A percentile compares a stretch with the other conserved stretches of the same genome.
Evolutionary conservation across 352 stramenopile species (phyloP).

Genomic region (Plasmopara muralis): DNA sequence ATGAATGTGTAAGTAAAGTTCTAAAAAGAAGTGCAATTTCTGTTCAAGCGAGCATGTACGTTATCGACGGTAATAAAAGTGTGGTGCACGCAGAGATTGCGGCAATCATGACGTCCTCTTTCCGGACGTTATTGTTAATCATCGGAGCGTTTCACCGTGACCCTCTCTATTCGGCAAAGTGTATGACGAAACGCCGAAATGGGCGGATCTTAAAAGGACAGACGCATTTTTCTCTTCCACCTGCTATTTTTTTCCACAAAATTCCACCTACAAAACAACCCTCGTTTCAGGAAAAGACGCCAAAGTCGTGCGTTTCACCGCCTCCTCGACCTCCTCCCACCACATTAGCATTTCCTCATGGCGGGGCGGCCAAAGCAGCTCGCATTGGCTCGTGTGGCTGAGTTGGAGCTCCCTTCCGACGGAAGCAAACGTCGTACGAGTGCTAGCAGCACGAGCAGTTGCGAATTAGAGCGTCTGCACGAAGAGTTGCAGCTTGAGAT

Average conservation of each 20-base stretch:
- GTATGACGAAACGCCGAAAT: conserved; percentile 9
- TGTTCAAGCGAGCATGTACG: no score
- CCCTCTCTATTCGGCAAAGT: conserved; percentile 14
- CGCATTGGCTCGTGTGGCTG: conserved; percentile 19
- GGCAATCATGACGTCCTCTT: background rate
- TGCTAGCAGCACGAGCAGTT: conserved; percentile 20
- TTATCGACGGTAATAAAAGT: no score
- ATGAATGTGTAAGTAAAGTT: no score
- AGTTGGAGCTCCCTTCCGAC: conserved; percentile 12
- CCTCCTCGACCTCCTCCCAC: conserved; percentile 7
- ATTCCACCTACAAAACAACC: conserved; percentile 8
- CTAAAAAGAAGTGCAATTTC: no score
- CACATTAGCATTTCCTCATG: conserved; percentile 11
- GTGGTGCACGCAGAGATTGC: background rate
- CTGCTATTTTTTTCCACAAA: conserved; percentile 7
- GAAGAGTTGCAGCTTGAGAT: conserved; percentile 69
- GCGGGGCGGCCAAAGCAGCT: conserved; percentile 20
- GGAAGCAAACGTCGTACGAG: conserved; percentile 9
- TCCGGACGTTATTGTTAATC: background rate
- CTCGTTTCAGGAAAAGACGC: conserved; percentile 23
- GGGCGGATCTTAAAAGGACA: conserved; percentile 1
- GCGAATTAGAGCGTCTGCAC: conserved; percentile 40
- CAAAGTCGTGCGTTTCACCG: conserved; percentile 18
- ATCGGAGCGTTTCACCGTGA: background rate
- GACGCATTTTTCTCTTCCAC: background rate